Conservation (phyloP, 2,329 filamentous ascomycete species). For the Chaetothyriales sp. region DNA sequence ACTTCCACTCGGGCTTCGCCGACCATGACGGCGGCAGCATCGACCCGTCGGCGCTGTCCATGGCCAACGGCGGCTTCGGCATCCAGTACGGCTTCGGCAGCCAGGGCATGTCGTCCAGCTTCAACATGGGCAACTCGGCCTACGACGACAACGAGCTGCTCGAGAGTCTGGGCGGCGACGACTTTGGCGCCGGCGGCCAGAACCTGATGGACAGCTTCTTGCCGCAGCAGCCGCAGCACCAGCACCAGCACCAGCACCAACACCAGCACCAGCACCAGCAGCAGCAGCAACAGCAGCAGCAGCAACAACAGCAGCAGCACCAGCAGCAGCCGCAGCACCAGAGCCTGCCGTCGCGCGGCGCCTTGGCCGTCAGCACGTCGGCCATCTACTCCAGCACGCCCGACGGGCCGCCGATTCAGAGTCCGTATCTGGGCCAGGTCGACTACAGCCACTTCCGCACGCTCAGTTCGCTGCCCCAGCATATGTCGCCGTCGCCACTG, state of each 20-base stretch:
- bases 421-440: slow-evolving; percentile 66
- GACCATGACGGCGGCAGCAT: slow-evolving; percentile 45
- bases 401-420: slow-evolving; percentile 82
- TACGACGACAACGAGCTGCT: slow-evolving; percentile 71
- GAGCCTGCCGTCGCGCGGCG: slow-evolving; percentile 3
- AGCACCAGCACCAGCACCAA: slow-evolving; percentile 24
- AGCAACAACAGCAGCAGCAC: slow-evolving; percentile 23
- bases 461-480: slow-evolving; percentile 30
- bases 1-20: slow-evolving; percentile 34
- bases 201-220: background rate
- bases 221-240: slow-evolving; percentile 24
- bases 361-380: slow-evolving; percentile 49
- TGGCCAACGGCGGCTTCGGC: slow-evolving; percentile 39
- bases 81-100: slow-evolving; percentile 44
- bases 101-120: slow-evolving; percentile 55
- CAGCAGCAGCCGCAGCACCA: slow-evolving; percentile 23
- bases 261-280: slow-evolving; percentile 24
- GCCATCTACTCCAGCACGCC: slow-evolving; percentile 79
- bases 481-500: slow-evolving; percentile 23
- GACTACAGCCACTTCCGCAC: slow-evolving; percentile 63
- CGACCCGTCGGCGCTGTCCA: slow-evolving; percentile 73
- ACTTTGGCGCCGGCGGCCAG: slow-evolving; percentile 8
- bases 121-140: slow-evolving; percentile 61
- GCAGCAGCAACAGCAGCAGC: slow-evolving; percentile 1
- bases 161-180: slow-evolving; percentile 45